Percentiles rank a stretch among this genome's conserved stretches.
Conservation (phyloP, 2,329 filamentous ascomycete species). For the Chalaropsis ovoidea region DNA sequence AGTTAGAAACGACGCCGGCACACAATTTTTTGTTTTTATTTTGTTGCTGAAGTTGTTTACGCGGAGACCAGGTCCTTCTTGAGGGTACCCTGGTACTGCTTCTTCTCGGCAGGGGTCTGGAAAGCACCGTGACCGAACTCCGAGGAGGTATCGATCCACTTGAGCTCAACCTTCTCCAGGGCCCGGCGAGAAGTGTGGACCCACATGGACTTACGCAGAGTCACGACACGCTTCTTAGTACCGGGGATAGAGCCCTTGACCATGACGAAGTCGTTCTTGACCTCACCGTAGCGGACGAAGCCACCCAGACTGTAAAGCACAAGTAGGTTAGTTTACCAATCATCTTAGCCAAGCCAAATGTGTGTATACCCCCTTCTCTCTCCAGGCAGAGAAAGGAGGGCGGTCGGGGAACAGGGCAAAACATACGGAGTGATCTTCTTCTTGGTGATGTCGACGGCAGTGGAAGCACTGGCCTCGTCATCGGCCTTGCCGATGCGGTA, state of each 20-base stretch:
- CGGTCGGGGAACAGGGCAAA: slow-evolving; percentile 13
- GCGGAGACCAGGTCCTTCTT: slow-evolving; percentile 77
- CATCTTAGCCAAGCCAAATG: not conserved
- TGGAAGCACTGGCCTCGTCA: slow-evolving; percentile 86
- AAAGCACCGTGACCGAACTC: slow-evolving; percentile 99
- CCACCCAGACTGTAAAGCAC: slow-evolving; percentile 67
- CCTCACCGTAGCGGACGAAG: slow-evolving; percentile 97
- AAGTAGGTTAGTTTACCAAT: slow-evolving; percentile 32
- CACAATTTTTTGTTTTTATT: slow-evolving; percentile 26
- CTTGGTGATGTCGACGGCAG: slow-evolving; percentile 94
- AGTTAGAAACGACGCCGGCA: slow-evolving; percentile 20
- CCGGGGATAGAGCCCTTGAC: slow-evolving; percentile 96
- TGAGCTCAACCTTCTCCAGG: slow-evolving; percentile 98
- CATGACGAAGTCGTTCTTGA: slow-evolving; percentile 98
- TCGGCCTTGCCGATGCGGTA: slow-evolving; percentile 94
- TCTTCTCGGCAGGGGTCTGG: slow-evolving; percentile 98
- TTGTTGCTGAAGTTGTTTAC: slow-evolving; percentile 31
- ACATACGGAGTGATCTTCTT: slow-evolving; percentile 99
- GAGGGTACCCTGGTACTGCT: slow-evolving; percentile 92
- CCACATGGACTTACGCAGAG: slow-evolving; percentile 98
- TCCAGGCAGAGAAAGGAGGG: no score
- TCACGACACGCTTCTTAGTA: slow-evolving; percentile 99
- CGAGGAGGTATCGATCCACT: slow-evolving; percentile 99
- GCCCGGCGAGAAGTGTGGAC: slow-evolving; percentile 89
- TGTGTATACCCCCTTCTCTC: no score